phyloP scores from a whole-genome alignment of 1,284 basidiomycete species.

The Leccinum discolor region DNA sequence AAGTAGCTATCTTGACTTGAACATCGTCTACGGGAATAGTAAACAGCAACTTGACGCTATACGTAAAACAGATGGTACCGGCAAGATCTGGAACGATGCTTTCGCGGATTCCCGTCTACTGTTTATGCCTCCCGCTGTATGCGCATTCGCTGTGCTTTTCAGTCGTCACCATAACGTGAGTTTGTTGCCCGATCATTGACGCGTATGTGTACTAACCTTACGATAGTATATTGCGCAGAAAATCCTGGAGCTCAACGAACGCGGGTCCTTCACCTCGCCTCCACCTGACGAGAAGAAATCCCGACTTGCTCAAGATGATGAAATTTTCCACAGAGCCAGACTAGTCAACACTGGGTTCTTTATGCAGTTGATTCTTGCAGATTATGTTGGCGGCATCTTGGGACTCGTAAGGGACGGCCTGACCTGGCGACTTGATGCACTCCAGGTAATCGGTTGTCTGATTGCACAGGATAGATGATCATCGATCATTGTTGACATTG shows the following conservation, averaged over 20 bases:
- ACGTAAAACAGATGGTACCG: constrained; percentile 62
- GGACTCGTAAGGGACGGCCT: constrained; percentile 47
- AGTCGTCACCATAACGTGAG: constrained; percentile 76
- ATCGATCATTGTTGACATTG: neutral
- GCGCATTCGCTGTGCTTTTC: constrained; percentile 71
- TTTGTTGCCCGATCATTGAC: neutral
- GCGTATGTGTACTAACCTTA: constrained; percentile 5
- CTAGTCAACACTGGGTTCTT: constrained; percentile 77
- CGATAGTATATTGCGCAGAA: constrained; percentile 69
- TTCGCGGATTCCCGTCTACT: constrained; percentile 69
- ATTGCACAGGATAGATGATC: neutral
- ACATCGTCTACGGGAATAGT: constrained; percentile 71
- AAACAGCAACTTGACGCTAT: constrained; percentile 49
- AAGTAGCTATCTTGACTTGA: constrained; percentile 75
- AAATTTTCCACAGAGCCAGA: constrained; percentile 75
- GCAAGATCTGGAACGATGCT: constrained; percentile 65
- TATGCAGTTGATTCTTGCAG: constrained; percentile 62
- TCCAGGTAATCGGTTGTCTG: constrained; percentile 35
- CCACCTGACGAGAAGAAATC: constrained; percentile 30
- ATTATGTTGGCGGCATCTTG: constrained; percentile 69
- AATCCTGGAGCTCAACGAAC: constrained; percentile 71
- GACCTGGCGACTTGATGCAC: constrained; percentile 48
- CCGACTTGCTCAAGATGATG: constrained; percentile 58
- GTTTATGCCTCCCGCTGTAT: constrained; percentile 73
- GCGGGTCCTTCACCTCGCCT: constrained; percentile 37